Conservation (phyloP, 495 filamentous ascomycete species). For the Penicillium waksmanii region DNA sequence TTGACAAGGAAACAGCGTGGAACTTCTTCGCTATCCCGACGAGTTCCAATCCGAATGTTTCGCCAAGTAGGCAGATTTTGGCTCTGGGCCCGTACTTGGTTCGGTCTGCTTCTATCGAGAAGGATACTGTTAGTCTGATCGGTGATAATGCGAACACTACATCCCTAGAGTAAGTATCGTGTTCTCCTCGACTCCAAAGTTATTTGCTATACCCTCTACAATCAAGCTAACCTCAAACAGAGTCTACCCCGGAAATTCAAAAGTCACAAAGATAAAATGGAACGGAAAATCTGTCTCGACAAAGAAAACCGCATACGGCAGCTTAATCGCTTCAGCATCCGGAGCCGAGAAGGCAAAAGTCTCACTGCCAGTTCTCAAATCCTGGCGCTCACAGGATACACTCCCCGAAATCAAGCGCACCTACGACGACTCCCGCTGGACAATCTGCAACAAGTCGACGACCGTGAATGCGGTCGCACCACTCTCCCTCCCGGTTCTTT, state of each 20-base stretch:
- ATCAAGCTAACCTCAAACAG: constrained; percentile 11
- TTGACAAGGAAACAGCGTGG: constrained; percentile 51
- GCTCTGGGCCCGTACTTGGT: constrained; percentile 66
- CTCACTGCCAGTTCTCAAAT: constrained; percentile 54
- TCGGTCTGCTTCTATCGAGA: constrained; percentile 54
- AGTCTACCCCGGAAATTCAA: constrained; percentile 54
- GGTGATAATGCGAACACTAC: constrained; percentile 70
- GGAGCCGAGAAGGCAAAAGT: constrained; percentile 49
- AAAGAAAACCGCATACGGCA: constrained; percentile 46
- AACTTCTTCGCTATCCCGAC: constrained; percentile 54
- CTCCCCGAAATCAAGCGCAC: constrained; percentile 64
- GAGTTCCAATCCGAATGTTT: constrained; percentile 35
- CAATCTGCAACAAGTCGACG: constrained; percentile 53
- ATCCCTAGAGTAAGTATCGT: constrained; percentile 50
- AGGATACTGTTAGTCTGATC: constrained; percentile 55
- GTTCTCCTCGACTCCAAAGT: neutral
- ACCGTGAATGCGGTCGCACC: constrained; percentile 63
- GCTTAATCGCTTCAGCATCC: constrained; percentile 50
- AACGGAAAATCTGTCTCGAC: constrained; percentile 51
- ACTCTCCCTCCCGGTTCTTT: constrained; percentile 55
- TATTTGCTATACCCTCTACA: neutral
- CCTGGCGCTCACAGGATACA: constrained; percentile 68
- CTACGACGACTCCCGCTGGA: constrained; percentile 71
- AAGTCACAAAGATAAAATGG: constrained; percentile 52
- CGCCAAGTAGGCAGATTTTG: constrained; percentile 63